Conservation (phyloP, 2,329 filamentous ascomycete genomes). For the Botrytis squamosa region DNA sequence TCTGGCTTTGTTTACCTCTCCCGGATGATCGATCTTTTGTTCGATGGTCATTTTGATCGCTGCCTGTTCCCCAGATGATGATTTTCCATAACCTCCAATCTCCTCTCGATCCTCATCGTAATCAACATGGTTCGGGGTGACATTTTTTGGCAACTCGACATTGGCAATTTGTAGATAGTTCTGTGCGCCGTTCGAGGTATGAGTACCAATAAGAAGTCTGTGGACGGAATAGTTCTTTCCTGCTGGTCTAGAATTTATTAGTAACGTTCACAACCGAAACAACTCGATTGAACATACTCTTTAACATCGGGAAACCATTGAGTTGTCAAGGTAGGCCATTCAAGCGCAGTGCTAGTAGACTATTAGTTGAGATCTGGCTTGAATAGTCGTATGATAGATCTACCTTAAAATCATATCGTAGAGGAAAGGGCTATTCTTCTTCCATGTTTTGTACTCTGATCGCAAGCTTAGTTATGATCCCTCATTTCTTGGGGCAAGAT, state of each 20-base stretch:
- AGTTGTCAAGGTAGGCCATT: constrained; percentile 95
- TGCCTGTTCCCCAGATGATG: constrained; percentile 61
- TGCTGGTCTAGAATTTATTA: constrained; percentile 53
- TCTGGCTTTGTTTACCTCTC: constrained; percentile 96
- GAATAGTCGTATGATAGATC: not conserved
- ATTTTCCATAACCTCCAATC: constrained; percentile 86
- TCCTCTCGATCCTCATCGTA: constrained; percentile 92
- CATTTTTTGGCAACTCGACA: constrained; percentile 83
- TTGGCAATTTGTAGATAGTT: constrained; percentile 96
- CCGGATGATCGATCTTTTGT: constrained; percentile 93
- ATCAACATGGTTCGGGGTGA: constrained; percentile 71
- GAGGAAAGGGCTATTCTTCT: constrained; percentile 98
- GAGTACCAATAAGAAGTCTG: constrained; percentile 87
- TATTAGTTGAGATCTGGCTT: constrained; percentile 25
- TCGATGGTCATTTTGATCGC: constrained; percentile 86
- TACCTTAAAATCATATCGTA: constrained; percentile 95
- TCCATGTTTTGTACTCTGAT: constrained; percentile 98
- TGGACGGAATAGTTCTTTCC: constrained; percentile 87
- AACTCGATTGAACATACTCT: constrained; percentile 49
- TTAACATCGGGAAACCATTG: constrained; percentile 98
- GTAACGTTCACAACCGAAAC: not conserved
- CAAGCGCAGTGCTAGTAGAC: constrained; percentile 71
- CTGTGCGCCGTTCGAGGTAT: constrained; percentile 79
- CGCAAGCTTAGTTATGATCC: constrained; percentile 17
- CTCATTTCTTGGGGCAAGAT: not conserved